Evolutionary conservation across 2,329 filamentous ascomycete genomes (phyloP), one percentile per base, ranked within the genome.

Genomic region (Colletotrichum endophyticum): DNA sequence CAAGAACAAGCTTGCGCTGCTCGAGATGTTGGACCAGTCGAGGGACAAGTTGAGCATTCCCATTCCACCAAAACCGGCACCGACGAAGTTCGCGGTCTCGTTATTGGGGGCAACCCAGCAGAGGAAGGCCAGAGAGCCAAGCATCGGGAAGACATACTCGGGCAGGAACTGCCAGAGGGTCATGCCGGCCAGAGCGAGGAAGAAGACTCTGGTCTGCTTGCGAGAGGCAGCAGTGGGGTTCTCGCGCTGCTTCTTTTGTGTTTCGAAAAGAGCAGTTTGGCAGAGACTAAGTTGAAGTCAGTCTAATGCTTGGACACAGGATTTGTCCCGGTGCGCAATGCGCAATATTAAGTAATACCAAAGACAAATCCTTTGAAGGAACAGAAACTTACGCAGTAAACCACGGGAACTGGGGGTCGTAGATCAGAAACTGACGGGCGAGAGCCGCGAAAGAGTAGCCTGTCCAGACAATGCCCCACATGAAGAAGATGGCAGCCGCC

Each of bases 41-140:
- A 93, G 92, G 0, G 90, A 92, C 19, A 92, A 87, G 8, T 91
- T 91, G 73, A 92, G 87, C 25, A 93, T 82, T 2, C 91, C 91
- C 34, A 92, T 85, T 1, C 91, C 91, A 19, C 89, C 89, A 78
- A 86, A 87, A 2, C 89, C 89, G 11, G 91, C 91, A 76, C 92
- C 92, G 15, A 93, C 80, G 82, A 93, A 91, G 81, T 93, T 92
- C 76, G 92, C 82, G 15, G 91, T 81, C 5, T 90, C 85, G 73
- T 88, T 92, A 67, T 92, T 86, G 5, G 92, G 91, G 13, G 89
- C 90, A 75, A 92, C 89, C 86, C 87, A 94, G 66, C 91, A 92
- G 39, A 91, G 84, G 83, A 91, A 93, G 36, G 91, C 91, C n/a
- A 76, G 16, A 7, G 73, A 76, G n/a, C 73, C 70, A 19, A 76